A percentile compares a stretch with the other conserved stretches of the same genome.
Evolutionary conservation across 2,329 filamentous ascomycete species (phyloP).

Genomic region (Salinomyces thailandicus): DNA sequence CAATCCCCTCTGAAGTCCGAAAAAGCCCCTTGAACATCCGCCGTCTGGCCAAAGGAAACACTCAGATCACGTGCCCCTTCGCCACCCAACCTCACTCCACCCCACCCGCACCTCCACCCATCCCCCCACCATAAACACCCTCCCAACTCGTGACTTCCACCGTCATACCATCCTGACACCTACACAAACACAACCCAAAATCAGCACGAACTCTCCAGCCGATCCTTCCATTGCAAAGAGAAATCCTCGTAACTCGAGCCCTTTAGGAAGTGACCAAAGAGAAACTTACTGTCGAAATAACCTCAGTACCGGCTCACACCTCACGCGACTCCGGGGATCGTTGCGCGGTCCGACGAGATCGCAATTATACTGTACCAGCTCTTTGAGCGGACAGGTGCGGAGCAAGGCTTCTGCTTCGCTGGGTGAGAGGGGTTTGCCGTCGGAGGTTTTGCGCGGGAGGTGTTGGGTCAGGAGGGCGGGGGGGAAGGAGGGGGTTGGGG

Average conservation of each 20-base stretch:
- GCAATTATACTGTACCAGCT: slow-evolving; percentile 54
- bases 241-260: too few relatives aligned
- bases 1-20: too few relatives aligned
- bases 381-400: slow-evolving; percentile 44
- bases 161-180: slow-evolving; percentile 44
- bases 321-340: slow-evolving; percentile 31
- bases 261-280: too few relatives aligned
- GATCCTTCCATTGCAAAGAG: too few relatives aligned
- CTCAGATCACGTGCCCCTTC: background rate
- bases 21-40: too few relatives aligned
- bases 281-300: slow-evolving; percentile 47
- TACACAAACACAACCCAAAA: too few relatives aligned
- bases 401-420: slow-evolving; percentile 41
- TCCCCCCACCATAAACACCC: background rate
- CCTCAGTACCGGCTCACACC: slow-evolving; percentile 49
- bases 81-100: background rate
- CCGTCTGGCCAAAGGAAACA: too few relatives aligned
- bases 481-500: slow-evolving; percentile 44
- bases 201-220: background rate
- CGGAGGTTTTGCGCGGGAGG: too few relatives aligned
- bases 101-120: too few relatives aligned
- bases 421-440: slow-evolving; percentile 43
- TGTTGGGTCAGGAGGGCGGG: slow-evolving; percentile 41
- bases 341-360: slow-evolving; percentile 39
- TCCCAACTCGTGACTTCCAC: slow-evolving; percentile 54